Percentiles rank a stretch among this genome's conserved stretches.
phyloP scores from a whole-genome alignment of 2,329 filamentous ascomycete genomes.

The Penicillium sp. region DNA sequence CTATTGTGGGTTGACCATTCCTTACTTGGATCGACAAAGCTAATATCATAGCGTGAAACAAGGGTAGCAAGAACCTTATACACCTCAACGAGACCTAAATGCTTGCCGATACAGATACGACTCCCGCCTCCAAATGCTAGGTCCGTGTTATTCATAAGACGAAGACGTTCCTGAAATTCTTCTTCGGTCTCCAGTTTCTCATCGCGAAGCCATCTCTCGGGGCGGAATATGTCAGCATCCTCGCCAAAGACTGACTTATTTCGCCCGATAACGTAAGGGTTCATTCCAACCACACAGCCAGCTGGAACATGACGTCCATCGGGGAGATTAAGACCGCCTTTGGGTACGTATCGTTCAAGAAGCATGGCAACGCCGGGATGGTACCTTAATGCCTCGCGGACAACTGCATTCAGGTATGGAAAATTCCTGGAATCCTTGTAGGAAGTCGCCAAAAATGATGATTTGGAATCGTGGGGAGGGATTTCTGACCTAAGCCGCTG shows the following conservation, averaged over 20 bases:
- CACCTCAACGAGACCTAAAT: slow-evolving; percentile 58
- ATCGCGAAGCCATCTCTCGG: slow-evolving; percentile 50
- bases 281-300: slow-evolving; percentile 36
- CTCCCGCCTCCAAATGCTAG: slow-evolving; percentile 54
- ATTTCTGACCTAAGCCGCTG: slow-evolving; percentile 17
- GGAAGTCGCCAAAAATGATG: slow-evolving; percentile 5
- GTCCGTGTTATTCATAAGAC: slow-evolving; percentile 39
- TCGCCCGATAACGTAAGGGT: slow-evolving; percentile 34
- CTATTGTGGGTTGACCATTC: slow-evolving; percentile 55
- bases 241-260: slow-evolving; percentile 47
- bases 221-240: slow-evolving; percentile 47
- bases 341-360: slow-evolving; percentile 53
- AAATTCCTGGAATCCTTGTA: slow-evolving; percentile 18
- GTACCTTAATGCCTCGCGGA: slow-evolving; percentile 53
- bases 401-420: slow-evolving; percentile 52
- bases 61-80: slow-evolving; percentile 60
- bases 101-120: slow-evolving; percentile 57
- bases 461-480: neutral
- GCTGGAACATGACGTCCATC: slow-evolving; percentile 32
- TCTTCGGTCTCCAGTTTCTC: slow-evolving; percentile 33
- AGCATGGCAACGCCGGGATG: slow-evolving; percentile 51
- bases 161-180: slow-evolving; percentile 34
- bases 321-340: slow-evolving; percentile 24
- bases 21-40: slow-evolving; percentile 50
- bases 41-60: slow-evolving; percentile 51